Evolutionary conservation across 2,329 filamentous ascomycete species (phyloP), one percentile per base, ranked within the genome.

Genomic region (Raffaelea ambrosiae): DNA sequence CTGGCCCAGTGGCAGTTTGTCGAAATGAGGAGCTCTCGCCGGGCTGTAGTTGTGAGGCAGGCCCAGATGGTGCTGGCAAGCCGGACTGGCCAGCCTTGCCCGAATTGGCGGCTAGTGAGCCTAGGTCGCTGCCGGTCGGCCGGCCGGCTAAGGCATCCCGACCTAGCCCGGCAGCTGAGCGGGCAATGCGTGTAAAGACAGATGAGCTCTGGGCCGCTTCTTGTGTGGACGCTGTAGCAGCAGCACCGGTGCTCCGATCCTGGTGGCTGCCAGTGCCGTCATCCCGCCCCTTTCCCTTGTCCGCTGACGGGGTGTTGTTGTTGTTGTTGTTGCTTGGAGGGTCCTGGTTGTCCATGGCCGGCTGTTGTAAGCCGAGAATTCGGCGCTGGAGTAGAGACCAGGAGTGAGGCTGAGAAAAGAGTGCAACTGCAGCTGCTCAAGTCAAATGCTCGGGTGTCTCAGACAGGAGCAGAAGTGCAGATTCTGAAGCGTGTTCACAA

Each of bases 111-210:
- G 50, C 48, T 9, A 58, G 40, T 7, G 40, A 22, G 4, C 49
- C 47, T 26, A 59, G 43, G 21, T 54, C 55, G 18, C 44, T 38
- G 21, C 54, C 22, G n/a, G 31, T 44, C 3, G 55, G 54, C 16
- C 49, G 53, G n/a, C 51, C 54, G 2, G 52, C 47, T 8, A 63
- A 33, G 13, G 60, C 38, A 19, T 54, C 55, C 16, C 55, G 51
- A 21, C 58, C 48, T 5, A 63, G 44, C 1, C 55, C 49, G 5
- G 56, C 51, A 4, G 61, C 60, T 8, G 61, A 63, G 33, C 54
- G 55, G 14, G 52, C 55, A n/a, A 63, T 57, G n/a, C 57, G 55
- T 8, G 57, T 46, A 4, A 61, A 47, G 35, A 46, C 49, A 1
- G 50, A 54, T 14, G 23, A 5, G 9, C 23, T 9, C 20, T 19